Evolutionary conservation across 441 rosid species (phyloP), one percentile per base, ranked within the genome.

Genomic region (Bruguiera hainesii): DNA sequence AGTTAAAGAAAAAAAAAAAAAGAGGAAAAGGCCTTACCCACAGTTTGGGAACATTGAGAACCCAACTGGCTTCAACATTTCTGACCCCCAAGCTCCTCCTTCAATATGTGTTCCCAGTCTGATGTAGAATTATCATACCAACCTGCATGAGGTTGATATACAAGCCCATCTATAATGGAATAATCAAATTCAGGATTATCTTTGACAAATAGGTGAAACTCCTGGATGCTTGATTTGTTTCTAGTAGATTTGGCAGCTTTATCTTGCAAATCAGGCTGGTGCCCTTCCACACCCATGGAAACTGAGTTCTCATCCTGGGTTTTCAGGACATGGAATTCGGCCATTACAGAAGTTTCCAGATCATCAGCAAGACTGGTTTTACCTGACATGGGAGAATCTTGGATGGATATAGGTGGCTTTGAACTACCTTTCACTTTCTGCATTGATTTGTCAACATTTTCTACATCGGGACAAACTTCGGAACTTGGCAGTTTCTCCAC

Each of bases 91-190:
- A 84, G 71, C 55, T 84, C 88, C 75, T 89, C 91, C 73, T 79
- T 79, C 72, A 63, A 62, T 23, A 89, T 85, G 75, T 83, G 89
- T 66, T 92, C 96, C 95, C 94, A 92, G 26, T 89, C 96, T 2
- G 89, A 84, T 49, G 84, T 71, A 28, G 78, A 79, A 64, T 77
- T 73, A 39, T 86, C 89, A 18, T 71, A 66, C 65, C 76, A 57
- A 2, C 78, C 52, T 35, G 73, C 75, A 31, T 42, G 35, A 51
- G 73, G 53, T 20, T 67, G 75, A 75, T 77, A 69, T 52, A 62
- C 72, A 1, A 6, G 20, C 64, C 29, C 48, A 61, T 30, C 66
- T 0, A n/a, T 59, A 28, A 39, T 11, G 16, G 19, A 70, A 59
- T 78, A 59, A n/a, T 62, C 67, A 50, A 49, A 31, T 29, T 37